Base-by-base conservation (phyloP, 768 basidiomycete genomes). In the Leccinellum luteum region DNA sequence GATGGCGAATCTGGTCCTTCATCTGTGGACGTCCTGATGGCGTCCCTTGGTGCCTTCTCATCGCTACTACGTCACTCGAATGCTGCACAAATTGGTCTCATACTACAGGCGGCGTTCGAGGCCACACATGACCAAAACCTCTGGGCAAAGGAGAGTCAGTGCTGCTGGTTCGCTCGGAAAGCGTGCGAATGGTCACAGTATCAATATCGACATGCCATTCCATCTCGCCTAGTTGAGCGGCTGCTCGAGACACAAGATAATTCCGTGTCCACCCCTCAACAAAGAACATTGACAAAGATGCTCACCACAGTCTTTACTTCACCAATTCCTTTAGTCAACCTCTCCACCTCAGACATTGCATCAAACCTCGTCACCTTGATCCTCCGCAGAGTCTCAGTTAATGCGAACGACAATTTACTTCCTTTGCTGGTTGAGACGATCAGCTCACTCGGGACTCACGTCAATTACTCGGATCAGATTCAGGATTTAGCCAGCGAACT, bases 401-500 rank as follows among this genome's bases (percentile, higher is more conserved):
- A 86, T 57, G 75, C 81, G 1, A 74, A 82, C 12, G 93, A 95
- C 63, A 58, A 78, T 7, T 76, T 93, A 10, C 75, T 98, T 12
- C 79, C 85, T 0, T 71, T 80, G 8, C 69, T 94, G 52, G 87
- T 94, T 8, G 79, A 85, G 54, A 89, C 89, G 66, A 87, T 95
- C 44, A 79, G 89, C 3, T 90, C 94, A 0, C 78, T 98, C 12
- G 93, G 93, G 34, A 85, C 89, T 12, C 94, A 96, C 66, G 86
- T 96, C 54, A 95, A 97, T 76, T 98, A 98, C 68, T 89, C 92
- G 38, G 95, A 97, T 71, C 95, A 98, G 73, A 92, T 94, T 51
- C 92, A 93, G 66, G 95, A 97, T 67, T 84, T 97, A 45, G 85
- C 92, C 2, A 87, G 85, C 55, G 94, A 95, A 70, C 74, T 95